Evolutionary conservation across 352 stramenopile species (phyloP).

Genomic region (Nannochloropsis limnetica): DNA sequence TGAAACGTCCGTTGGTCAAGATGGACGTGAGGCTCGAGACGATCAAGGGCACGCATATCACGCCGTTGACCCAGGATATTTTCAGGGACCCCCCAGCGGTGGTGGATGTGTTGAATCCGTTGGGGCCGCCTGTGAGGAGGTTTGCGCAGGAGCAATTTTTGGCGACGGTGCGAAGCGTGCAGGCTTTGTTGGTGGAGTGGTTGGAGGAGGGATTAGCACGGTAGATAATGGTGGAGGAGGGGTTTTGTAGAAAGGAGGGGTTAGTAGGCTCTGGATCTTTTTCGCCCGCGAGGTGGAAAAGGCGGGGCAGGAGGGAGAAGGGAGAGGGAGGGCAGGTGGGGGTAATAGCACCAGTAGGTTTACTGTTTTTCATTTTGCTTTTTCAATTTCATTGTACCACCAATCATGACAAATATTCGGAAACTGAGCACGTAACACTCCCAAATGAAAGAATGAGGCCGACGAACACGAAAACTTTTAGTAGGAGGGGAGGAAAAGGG

Average conservation of each 20-base stretch:
- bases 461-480: too few relatives aligned
- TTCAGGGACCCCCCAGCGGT: not conserved
- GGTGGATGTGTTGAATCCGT: constrained; percentile 38
- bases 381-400: not conserved
- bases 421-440: not conserved
- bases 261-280: not conserved
- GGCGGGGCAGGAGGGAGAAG: not conserved
- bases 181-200: constrained; percentile 50
- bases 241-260: too few relatives aligned
- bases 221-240: not conserved
- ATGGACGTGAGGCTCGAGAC: constrained; percentile 53
- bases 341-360: not conserved
- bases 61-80: constrained; percentile 52
- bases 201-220: constrained; percentile 44
- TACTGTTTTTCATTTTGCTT: not conserved
- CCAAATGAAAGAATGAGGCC: too few relatives aligned
- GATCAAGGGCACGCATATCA: constrained; percentile 54
- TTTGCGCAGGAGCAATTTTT: constrained; percentile 45
- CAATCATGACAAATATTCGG: not conserved
- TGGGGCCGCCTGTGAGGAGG: constrained; percentile 38
- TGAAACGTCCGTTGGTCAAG: constrained; percentile 53
- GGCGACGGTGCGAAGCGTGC: constrained; percentile 40
- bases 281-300: not conserved
- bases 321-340: not conserved
- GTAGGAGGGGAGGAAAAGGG: too few relatives aligned